phyloP scores from a whole-genome alignment of 2,329 filamentous ascomycete species.

The Exophiala mesophila region DNA sequence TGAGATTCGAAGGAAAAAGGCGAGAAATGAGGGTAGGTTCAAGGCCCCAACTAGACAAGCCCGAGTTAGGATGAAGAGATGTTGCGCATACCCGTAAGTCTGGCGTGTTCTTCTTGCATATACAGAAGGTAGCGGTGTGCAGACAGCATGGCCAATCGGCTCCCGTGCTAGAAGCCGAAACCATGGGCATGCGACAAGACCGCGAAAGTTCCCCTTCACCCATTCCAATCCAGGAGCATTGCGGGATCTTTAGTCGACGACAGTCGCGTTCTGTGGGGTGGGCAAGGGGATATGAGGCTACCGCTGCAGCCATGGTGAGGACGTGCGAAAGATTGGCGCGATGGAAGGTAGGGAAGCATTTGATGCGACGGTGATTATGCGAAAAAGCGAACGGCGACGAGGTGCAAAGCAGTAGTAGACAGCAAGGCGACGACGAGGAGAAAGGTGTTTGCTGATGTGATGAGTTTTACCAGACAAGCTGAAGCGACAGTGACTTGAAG shows the following conservation, averaged over 20 bases:
- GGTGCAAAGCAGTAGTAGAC: constrained; percentile 1
- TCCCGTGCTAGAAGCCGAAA: constrained; percentile 26
- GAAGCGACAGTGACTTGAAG: constrained; percentile 5
- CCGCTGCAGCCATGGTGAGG: constrained; percentile 43
- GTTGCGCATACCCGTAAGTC: constrained; percentile 26
- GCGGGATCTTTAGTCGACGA: constrained; percentile 39
- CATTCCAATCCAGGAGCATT: constrained; percentile 41
- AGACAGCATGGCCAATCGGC: constrained; percentile 31
- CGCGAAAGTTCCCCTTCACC: constrained; percentile 36
- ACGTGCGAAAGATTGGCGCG: constrained; percentile 9
- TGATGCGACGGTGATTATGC: constrained; percentile 14
- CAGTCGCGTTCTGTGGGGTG: constrained; percentile 38
- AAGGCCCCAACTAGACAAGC: constrained; percentile 11
- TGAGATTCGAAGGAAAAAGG: constrained; percentile 4
- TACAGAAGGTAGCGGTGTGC: constrained; percentile 24
- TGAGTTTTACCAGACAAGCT: neutral
- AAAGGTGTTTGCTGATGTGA: neutral
- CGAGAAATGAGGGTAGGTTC: constrained; percentile 4
- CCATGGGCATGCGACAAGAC: constrained; percentile 29
- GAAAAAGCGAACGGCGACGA: constrained; percentile 4
- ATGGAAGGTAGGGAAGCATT: constrained; percentile 17
- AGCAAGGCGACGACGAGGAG: neutral
- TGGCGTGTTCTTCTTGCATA: constrained; percentile 21
- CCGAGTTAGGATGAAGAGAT: constrained; percentile 19
- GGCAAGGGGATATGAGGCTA: constrained; percentile 39